Percentiles rank a stretch among this genome's conserved stretches.
These are phyloP conservation scores for Bombardia bombarda DNA, from an alignment of 495 filamentous ascomycete species.

Conservation along the genomic window DNA sequence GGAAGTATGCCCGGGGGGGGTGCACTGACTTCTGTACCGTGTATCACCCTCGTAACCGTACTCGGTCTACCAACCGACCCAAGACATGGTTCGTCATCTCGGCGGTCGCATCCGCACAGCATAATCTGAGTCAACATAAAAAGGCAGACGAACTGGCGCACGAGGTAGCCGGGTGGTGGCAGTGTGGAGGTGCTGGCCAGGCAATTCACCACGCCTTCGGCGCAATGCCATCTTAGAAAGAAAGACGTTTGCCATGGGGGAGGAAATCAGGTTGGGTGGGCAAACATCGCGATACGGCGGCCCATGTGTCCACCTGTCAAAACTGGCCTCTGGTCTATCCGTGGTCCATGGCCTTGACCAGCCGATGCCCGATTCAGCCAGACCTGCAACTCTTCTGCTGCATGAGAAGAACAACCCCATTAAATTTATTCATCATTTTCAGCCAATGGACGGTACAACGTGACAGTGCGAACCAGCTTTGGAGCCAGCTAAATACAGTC, in stretches of 20 bases:
- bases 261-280: background rate
- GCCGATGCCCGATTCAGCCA: background rate
- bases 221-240: background rate
- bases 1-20: background rate
- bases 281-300: background rate
- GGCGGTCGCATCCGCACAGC: background rate
- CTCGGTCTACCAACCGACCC: background rate
- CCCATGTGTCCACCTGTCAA: background rate
- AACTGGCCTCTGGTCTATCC: background rate
- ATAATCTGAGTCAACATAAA: conserved; percentile 2
- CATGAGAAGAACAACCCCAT: background rate
- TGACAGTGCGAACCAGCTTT: background rate
- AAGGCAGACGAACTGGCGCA: background rate
- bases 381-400: background rate
- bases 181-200: background rate
- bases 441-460: background rate
- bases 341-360: background rate
- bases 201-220: background rate
- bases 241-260: background rate
- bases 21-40: no score
- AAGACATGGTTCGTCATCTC: background rate
- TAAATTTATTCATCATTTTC: background rate
- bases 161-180: background rate
- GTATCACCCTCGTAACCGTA: no score
- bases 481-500: background rate